Base-by-base conservation (phyloP, 768 basidiomycete species). In the Russula emetica region DNA sequence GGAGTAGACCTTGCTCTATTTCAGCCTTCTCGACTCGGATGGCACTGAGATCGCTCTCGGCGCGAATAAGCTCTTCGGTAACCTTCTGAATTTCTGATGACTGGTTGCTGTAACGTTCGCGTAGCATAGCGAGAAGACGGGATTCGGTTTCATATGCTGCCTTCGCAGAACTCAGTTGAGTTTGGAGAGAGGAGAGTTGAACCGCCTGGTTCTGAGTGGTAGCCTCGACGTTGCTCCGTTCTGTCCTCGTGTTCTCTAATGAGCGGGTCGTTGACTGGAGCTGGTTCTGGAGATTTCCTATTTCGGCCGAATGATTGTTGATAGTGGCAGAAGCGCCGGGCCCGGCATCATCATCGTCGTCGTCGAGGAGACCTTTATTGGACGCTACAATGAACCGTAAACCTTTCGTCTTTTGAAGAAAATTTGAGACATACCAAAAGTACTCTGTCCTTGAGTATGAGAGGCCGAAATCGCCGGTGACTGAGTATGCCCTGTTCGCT, bases 41-140 rank as follows among this genome's bases (percentile, higher is more conserved):
- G 9, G 89, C 94, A 67, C 91, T 93, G 45, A 99, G 80, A 67
- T 98, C 94, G 71, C 92, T 94, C 77, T 98, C 95, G 5, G 90
- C 87, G 47, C 82, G 80, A 68, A 99, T 98, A 42, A 98, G 77
- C 63, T 96, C 90, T 58, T 87, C 83, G 56, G 83, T 80, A 4
- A 84, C 74, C 72, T 85, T 88, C 70, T 86, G 82, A 32, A 97
- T 88, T 22, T 89, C 86, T 20, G 81, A 77, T 2, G 78, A 79
- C 76, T 97, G 95, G 9, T 79, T 77, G 0, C 79, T 74, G 54
- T 82, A 82, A 13, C 92, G 84, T 34, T 90, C 87, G 61, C 84
- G 85, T 34, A 96, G 79, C 30, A 83, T 80, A 20, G 81, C 72
- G 14, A 95, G 77, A 20, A 89, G 74, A 53, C 81, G 84, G 7